Evolutionary conservation across 2,329 filamentous ascomycete genomes (phyloP).

Genomic region (Lecanicillium sp.): DNA sequence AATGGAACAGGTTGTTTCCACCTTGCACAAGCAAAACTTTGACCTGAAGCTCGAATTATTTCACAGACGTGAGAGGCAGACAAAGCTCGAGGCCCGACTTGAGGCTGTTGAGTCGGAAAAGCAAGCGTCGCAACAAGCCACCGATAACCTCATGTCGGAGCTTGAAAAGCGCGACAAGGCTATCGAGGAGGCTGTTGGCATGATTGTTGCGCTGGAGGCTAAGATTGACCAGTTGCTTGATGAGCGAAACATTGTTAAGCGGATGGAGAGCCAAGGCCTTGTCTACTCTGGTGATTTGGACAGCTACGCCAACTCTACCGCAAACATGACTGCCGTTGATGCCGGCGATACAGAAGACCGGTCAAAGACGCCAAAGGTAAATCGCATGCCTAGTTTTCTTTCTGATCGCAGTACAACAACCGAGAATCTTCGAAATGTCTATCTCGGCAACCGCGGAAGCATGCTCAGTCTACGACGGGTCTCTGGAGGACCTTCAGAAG

Average conservation of each 20-base stretch:
- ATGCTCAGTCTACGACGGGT: slow-evolving; percentile 40
- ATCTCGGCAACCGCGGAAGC: slow-evolving; percentile 42
- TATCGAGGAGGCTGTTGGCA: slow-evolving; percentile 59
- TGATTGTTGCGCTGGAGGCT: slow-evolving; percentile 59
- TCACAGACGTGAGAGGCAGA: slow-evolving; percentile 58
- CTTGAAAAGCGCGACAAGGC: slow-evolving; percentile 62
- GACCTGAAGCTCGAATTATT: slow-evolving; percentile 67
- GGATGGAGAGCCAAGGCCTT: slow-evolving; percentile 34
- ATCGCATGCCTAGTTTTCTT: slow-evolving; percentile 56
- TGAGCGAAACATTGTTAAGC: slow-evolving; percentile 45
- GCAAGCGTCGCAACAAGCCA: slow-evolving; percentile 46
- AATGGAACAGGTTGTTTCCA: slow-evolving; percentile 61
- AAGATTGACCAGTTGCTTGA: slow-evolving; percentile 43
- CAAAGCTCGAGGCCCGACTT: slow-evolving; percentile 48
- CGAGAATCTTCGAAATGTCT: slow-evolving; percentile 52
- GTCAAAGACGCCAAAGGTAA: slow-evolving; percentile 31
- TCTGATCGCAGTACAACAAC: slow-evolving; percentile 52
- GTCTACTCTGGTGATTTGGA: slow-evolving; percentile 23
- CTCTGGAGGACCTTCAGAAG: slow-evolving; percentile 30
- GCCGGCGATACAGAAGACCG: slow-evolving; percentile 7
- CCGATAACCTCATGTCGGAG: slow-evolving; percentile 49
- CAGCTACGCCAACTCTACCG: slow-evolving; percentile 14
- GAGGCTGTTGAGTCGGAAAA: slow-evolving; percentile 46
- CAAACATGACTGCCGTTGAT: slow-evolving; percentile 11
- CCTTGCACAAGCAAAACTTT: slow-evolving; percentile 67